These are phyloP conservation scores for Prunus salicina DNA, from an alignment of 306 rosid species.

Conservation along the genomic window DNA sequence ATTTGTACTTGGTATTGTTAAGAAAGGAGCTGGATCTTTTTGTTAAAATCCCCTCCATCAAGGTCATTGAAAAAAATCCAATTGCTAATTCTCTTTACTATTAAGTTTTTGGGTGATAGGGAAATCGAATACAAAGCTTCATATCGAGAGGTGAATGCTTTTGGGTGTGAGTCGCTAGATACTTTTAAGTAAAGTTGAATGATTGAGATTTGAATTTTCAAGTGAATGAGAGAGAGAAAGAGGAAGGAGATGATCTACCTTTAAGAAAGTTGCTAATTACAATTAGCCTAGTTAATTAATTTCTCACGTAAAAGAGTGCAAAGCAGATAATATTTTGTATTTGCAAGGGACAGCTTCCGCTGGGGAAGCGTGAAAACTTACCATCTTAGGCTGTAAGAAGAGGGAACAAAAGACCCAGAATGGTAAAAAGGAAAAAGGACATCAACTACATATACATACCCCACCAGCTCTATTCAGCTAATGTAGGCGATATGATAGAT, in stretches of 20 bases:
- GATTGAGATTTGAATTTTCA: background rate
- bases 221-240: background rate
- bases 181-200: too few relatives aligned
- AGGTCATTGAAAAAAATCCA: background rate
- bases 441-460: slow-evolving; percentile 9
- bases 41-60: background rate
- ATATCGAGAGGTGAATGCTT: background rate
- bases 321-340: background rate
- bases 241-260: background rate
- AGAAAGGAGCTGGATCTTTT: background rate
- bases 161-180: too few relatives aligned
- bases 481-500: slow-evolving; percentile 48
- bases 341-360: background rate
- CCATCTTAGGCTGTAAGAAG: background rate
- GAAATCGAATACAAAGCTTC: background rate
- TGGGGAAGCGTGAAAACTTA: background rate
- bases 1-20: background rate
- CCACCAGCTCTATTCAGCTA: slow-evolving; percentile 24
- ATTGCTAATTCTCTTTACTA: background rate
- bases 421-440: slow-evolving; percentile 23
- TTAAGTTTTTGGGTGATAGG: background rate
- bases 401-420: slow-evolving; percentile 11
- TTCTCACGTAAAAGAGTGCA: background rate
- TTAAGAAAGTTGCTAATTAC: background rate
- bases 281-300: background rate